Evolutionary conservation across 1,284 basidiomycete species (phyloP), one percentile per base, ranked within the genome.

Genomic region (Schizophyllum commune): DNA sequence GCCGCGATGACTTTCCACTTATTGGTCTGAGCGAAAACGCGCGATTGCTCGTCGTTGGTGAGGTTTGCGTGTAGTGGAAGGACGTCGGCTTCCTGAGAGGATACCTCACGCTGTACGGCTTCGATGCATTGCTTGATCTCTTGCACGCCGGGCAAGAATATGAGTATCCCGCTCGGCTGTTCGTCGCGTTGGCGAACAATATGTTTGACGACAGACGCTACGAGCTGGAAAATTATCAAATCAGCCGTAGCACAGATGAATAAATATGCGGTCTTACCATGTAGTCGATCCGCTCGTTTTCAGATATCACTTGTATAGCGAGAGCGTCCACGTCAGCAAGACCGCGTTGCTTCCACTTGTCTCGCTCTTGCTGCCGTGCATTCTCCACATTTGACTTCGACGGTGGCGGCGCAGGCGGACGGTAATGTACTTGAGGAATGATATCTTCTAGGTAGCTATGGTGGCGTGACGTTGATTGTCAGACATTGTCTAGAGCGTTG

Each of bases 31-130:
- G 78, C 75, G 70, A 98, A 98, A 0, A 96, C 91, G 5, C 77
- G 77, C 9, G 86, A 84, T 73, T 98, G 96, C 69, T 97, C 95
- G 17, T 89, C 85, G 54, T 80, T 89, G 0, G 92, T 88, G 13
- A 97, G 77, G 71, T 97, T 97, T 11, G 95, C 93, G 69, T 98
- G 96, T 1, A 98, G 82, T 0, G 95, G 91, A 52, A 95, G 78
- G 57, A 94, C 82, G 55, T 86, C 82, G 6, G 84, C 81, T 20
- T 78, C 70, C 19, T 68, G 72, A 17, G 73, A 67, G 3, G 74
- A 62, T 8, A 75, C 67, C 17, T 72, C 69, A 20, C 80, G 79
- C 52, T 54, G 17, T 22, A 96, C 77, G 13, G 83, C 81, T 21
- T 89, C 84, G 52, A 95, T 86, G 64, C 91, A 93, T 65, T 91